These are phyloP conservation scores for Hyphopichia fennica DNA, from an alignment of 1,139 yeast species.

Conservation along the genomic window DNA sequence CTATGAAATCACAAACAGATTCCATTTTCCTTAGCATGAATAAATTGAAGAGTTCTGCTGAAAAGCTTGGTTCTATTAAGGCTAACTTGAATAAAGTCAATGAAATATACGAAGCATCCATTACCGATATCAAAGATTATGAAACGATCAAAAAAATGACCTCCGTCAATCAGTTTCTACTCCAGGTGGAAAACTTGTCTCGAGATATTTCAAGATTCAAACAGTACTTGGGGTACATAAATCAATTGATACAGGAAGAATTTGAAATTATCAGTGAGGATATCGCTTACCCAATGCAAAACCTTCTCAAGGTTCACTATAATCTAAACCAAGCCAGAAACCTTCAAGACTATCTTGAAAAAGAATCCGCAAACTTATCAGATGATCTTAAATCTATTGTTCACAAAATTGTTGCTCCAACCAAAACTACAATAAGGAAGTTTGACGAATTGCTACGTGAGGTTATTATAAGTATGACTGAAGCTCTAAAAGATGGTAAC, in stretches of 20 bases:
- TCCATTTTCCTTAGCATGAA: constrained; percentile 44
- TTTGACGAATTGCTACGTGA: constrained; percentile 69
- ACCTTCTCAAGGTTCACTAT: constrained; percentile 67
- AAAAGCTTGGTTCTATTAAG: constrained; percentile 48
- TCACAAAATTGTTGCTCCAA: constrained; percentile 55
- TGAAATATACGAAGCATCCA: constrained; percentile 52
- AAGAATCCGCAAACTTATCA: constrained; percentile 52
- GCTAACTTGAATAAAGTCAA: constrained; percentile 61
- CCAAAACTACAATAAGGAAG: constrained; percentile 47
- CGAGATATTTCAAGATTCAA: constrained; percentile 62
- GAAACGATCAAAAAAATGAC: constrained; percentile 63
- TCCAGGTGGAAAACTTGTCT: constrained; percentile 65
- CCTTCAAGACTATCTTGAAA: constrained; percentile 70
- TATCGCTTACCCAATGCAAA: constrained; percentile 58
- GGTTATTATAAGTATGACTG: constrained; percentile 64
- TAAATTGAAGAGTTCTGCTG: constrained; percentile 35
- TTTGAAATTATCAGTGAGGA: constrained; percentile 48
- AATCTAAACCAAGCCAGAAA: constrained; percentile 70
- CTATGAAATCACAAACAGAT: constrained; percentile 61
- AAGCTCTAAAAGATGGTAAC: constrained; percentile 68
- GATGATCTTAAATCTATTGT: constrained; percentile 75
- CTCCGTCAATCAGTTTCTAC: constrained; percentile 67
- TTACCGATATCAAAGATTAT: constrained; percentile 54
- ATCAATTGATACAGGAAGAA: constrained; percentile 54
- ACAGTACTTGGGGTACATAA: constrained; percentile 49